A percentile compares a stretch with the other conserved stretches of the same genome.
phyloP scores from a whole-genome alignment of 2,329 filamentous ascomycete species.

The Penicillium sp. region DNA sequence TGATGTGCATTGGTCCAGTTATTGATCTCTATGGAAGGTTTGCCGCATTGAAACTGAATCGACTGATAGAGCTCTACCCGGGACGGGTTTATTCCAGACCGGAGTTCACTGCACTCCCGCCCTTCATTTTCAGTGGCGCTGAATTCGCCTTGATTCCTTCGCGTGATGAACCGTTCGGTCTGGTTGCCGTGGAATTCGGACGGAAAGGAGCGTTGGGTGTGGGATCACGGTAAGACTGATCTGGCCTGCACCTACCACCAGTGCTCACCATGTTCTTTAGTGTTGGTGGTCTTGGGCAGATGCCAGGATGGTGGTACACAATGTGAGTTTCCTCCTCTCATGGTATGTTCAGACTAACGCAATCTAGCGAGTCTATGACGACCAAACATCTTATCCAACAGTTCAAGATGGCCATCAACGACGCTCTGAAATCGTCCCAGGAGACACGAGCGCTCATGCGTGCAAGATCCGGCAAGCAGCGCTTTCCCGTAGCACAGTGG shows the following conservation, averaged over 20 bases:
- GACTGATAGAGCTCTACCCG: constrained; percentile 66
- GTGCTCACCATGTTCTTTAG: background rate
- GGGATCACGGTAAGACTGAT: constrained; percentile 52
- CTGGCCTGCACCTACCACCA: background rate
- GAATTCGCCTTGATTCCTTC: constrained; percentile 71
- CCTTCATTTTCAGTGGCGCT: constrained; percentile 67
- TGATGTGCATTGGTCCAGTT: constrained; percentile 65
- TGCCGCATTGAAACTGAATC: constrained; percentile 64
- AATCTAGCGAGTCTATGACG: constrained; percentile 57
- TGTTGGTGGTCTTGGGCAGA: constrained; percentile 67
- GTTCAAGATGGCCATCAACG: constrained; percentile 66
- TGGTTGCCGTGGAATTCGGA: constrained; percentile 70
- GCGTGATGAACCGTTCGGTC: constrained; percentile 68
- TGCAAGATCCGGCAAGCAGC: constrained; percentile 64
- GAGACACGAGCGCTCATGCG: constrained; percentile 63
- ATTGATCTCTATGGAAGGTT: constrained; percentile 71
- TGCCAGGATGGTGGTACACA: constrained; percentile 74
- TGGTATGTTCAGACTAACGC: background rate
- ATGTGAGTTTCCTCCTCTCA: constrained; percentile 38
- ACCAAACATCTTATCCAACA: constrained; percentile 65
- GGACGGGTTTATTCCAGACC: constrained; percentile 67
- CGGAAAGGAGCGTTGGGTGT: constrained; percentile 68
- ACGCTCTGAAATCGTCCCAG: constrained; percentile 57
- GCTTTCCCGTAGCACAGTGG: constrained; percentile 69
- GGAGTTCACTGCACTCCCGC: constrained; percentile 66